These are phyloP conservation scores for Funneliformis caledonium DNA, from an alignment of 371 early-diverging fungal genomes.

Conservation along the genomic window DNA sequence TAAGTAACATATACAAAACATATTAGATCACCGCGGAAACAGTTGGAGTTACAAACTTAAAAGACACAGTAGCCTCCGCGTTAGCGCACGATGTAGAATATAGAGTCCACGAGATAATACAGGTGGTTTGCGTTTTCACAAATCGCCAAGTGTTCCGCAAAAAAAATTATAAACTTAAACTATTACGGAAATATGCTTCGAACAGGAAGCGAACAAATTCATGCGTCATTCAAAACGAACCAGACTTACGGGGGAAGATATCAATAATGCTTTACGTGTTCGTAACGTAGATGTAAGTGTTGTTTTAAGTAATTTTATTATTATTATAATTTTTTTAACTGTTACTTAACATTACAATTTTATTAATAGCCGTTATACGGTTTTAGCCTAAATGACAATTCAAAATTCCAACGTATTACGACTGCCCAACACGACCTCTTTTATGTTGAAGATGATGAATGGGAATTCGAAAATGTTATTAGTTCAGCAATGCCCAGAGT, in stretches of 20 bases:
- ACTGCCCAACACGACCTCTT: slow-evolving; percentile 75
- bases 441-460: slow-evolving; percentile 97
- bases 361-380: slow-evolving; percentile 92
- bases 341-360: not conserved
- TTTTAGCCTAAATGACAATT: slow-evolving; percentile 78
- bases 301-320: not conserved
- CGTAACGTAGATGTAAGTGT: slow-evolving; percentile 90
- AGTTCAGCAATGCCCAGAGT: slow-evolving; percentile 93
- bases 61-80: slow-evolving; percentile 88
- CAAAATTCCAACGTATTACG: slow-evolving; percentile 74
- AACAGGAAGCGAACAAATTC: slow-evolving; percentile 95
- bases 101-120: slow-evolving; percentile 94
- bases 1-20: not conserved
- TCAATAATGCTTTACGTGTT: slow-evolving; percentile 95
- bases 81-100: slow-evolving; percentile 98
- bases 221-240: slow-evolving; percentile 96
- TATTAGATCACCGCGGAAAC: slow-evolving; percentile 86
- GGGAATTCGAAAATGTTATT: slow-evolving; percentile 93
- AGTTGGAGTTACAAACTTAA: slow-evolving; percentile 88
- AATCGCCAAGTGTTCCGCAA: not conserved
- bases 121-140: slow-evolving; percentile 53
- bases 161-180: not conserved
- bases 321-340: not conserved
- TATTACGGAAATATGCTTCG: slow-evolving; percentile 15
- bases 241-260: slow-evolving; percentile 88